Evolutionary conservation across 345 rosid species (phyloP).

Genomic region (Alliaria petiolata): DNA sequence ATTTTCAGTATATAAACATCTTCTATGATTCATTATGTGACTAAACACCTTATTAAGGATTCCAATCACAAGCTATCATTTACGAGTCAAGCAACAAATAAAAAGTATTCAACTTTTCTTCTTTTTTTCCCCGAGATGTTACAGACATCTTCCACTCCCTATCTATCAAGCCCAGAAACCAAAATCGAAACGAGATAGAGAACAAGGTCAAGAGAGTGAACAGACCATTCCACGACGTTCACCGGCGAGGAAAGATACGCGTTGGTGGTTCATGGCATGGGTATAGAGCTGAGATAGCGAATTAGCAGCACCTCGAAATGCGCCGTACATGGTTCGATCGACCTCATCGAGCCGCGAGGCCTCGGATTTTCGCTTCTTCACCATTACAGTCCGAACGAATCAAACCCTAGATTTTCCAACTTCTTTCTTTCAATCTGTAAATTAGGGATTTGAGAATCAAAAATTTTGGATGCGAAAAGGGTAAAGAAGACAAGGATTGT

Average conservation of each 20-base stretch:
- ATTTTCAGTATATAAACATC: background rate
- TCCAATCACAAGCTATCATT: background rate
- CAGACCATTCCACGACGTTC: conserved; percentile 72
- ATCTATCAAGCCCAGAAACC: background rate
- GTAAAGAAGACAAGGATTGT: conserved; percentile 4
- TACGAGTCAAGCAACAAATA: background rate
- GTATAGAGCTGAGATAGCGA: conserved; percentile 91
- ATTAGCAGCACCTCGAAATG: conserved; percentile 92
- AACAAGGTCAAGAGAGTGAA: background rate
- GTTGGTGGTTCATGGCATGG: conserved; percentile 73
- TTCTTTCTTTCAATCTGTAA: background rate
- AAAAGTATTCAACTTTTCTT: background rate
- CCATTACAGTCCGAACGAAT: conserved; percentile 38
- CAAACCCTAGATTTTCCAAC: background rate
- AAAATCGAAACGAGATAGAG: background rate
- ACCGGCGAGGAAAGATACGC: conserved; percentile 73
- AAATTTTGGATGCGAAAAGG: background rate
- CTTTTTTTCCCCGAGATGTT: background rate
- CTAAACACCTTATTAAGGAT: background rate
- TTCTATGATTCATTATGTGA: background rate
- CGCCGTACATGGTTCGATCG: conserved; percentile 80
- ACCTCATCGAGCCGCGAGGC: conserved; percentile 87
- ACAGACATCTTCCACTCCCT: background rate
- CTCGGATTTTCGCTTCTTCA: conserved; percentile 85
- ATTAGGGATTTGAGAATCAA: conserved; percentile 3